A percentile compares a stretch with the other conserved stretches of the same genome.
phyloP scores from a whole-genome alignment of 2,329 filamentous ascomycete species.

The Neonectria coccinea region DNA sequence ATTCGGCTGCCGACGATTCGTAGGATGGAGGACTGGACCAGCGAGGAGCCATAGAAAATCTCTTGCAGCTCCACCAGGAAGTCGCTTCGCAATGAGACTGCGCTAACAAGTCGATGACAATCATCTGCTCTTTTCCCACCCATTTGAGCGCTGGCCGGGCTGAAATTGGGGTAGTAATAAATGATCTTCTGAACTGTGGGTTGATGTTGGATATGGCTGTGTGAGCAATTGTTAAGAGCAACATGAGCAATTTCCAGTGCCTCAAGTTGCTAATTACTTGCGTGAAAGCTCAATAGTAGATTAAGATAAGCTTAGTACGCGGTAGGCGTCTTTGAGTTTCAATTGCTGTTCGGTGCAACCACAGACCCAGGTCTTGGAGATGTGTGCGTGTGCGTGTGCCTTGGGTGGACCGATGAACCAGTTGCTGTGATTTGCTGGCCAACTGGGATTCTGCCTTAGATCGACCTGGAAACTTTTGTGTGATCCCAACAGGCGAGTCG shows the following conservation, averaged over 20 bases:
- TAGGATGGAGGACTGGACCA: neutral
- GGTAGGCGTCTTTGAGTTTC: neutral
- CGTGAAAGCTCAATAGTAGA: neutral
- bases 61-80: conserved; percentile 3
- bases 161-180: neutral
- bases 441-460: neutral
- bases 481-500: conserved; percentile 14
- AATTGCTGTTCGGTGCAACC: conserved; percentile 11
- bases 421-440: conserved; percentile 10
- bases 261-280: neutral
- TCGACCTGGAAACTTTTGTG: conserved; percentile 6
- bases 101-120: conserved; percentile 7
- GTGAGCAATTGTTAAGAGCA: neutral
- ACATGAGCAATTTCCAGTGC: too few relatives aligned
- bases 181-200: neutral
- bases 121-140: neutral
- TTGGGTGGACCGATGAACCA: conserved; percentile 17
- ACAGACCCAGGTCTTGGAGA: conserved; percentile 17
- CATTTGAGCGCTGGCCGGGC: neutral
- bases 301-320: neutral
- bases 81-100: neutral
- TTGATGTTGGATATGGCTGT: neutral
- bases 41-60: neutral
- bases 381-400: conserved; percentile 6
- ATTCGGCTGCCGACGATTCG: neutral